Evolutionary conservation across 257 asterid genomes (phyloP).

Genomic region (Solanum corneliomulleri): DNA sequence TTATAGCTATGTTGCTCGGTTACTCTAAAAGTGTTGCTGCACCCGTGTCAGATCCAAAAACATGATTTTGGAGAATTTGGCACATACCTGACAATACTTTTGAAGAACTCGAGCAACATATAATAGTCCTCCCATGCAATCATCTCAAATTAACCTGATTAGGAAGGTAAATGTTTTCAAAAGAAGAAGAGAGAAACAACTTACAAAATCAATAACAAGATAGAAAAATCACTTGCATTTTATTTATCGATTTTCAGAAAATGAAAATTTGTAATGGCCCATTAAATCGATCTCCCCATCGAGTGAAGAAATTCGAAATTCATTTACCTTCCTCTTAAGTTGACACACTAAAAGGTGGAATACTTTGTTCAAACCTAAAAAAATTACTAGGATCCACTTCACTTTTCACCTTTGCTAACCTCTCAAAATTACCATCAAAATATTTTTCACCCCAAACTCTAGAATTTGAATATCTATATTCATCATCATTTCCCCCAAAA

Average conservation of each 20-base stretch:
- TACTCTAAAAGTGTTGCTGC: background rate
- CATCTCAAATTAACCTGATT: background rate
- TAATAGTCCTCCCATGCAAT: background rate
- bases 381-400: conserved; percentile 16
- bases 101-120: background rate
- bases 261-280: background rate
- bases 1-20: background rate
- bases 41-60: background rate
- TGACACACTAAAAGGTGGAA: conserved; percentile 1
- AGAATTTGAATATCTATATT: conserved; percentile 2
- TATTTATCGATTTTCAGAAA: background rate
- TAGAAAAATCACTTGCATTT: background rate
- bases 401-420: conserved; percentile 13
- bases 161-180: background rate
- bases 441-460: conserved; percentile 15
- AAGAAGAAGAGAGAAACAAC: no score
- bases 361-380: conserved; percentile 17
- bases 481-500: conserved; percentile 4
- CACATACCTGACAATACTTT: background rate
- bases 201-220: background rate
- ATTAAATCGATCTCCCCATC: background rate
- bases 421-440: conserved; percentile 7
- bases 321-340: background rate
- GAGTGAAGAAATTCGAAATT: background rate
- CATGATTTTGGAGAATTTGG: background rate